Base-by-base conservation (phyloP, 768 basidiomycete genomes). In the Podaxis sp. region DNA sequence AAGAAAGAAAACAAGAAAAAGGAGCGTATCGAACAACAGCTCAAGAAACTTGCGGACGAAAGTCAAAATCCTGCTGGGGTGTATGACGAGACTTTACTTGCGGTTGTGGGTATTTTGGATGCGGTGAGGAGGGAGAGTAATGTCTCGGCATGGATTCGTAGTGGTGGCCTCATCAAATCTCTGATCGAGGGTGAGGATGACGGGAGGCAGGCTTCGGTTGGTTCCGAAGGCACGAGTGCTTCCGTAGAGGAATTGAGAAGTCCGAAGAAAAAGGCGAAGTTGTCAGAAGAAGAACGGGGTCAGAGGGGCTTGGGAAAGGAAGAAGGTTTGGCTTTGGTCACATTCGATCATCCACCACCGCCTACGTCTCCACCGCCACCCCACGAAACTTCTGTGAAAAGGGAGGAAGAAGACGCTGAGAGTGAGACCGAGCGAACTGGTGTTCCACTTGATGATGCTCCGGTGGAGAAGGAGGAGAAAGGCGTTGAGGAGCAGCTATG, bases 71-170 rank as follows among this genome's bases (percentile, higher is more conserved):
- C 48, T 23, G 32, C 53, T 36, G 62, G 59, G 9, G 55, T 25
- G 9, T 77, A 76, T 64, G 89, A 90, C 69, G 72, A 74, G 50
- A 86, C 80, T 0, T 75, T 89, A 11, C 77, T 91, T 1, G 88
- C 86, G 0, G 79, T 90, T 10, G 73, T 90, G 13, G 90, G 90
- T 6, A 74, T 91, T 13, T 71, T 91, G 23, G 86, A 89, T 50
- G 75, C 72, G 13, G 63, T 86, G 13, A 87, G 84, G 69, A 55
- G 65, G 51, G 82, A 90, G 71, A 76, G 72, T 58, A 90, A 87
- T 64, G 81, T 91, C 23, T 84, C 88, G 0, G 82, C 78, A 18
- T 91, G 90, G 90, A 77, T 90, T 58, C 77, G 79, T 16, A 65
- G 68, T 28, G 87, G 87, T 1, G 86, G 86, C 0, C 70, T 88